Base-by-base conservation (phyloP, 495 filamentous ascomycete species). In the Podospora bellae-mahoneyi region DNA sequence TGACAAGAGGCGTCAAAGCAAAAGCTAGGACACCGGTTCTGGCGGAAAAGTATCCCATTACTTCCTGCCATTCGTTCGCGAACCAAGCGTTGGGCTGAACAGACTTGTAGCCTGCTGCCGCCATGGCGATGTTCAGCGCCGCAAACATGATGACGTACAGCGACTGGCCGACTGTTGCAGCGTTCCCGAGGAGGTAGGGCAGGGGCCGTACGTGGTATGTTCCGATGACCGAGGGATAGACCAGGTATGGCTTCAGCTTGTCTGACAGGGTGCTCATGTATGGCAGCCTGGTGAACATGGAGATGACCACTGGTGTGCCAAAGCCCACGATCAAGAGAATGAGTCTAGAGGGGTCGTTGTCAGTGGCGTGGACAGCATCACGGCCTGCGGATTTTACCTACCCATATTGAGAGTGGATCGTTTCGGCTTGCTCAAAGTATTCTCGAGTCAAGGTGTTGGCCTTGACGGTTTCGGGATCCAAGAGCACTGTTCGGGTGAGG, bases 101-200 rank as follows among this genome's bases (percentile, higher is more conserved):
- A 57, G 58, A 39, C 9, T 53, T 55, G 48, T 78, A 79, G 39
- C 68, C 67, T 23, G 75, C 71, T 1, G 75, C 68, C 30, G 62
- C 70, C 16, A 83, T 66, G 16, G 78, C 70, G 54, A 81, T 53
- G 55, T 82, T 82, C 56, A 83, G 68, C 16, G 72, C 66, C 18
- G 78, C 65, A 27, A 82, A 73, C 27, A 73, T 75, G 55, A 66
- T 60, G 44, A 83, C 77, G 60, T 77, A 75, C 9, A 81, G 62
- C 5, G 70, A 71, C 64, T 82, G 81, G 59, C 78, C 79, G 4
- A 74, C 67, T 0, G 79, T 82, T 7, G 81, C 81, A 13, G 76
- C 68, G 59, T 78, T 73, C 9, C 73, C 79, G 44, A 82, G 67
- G 16, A 71, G 66, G n/a, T 56, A 65, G 0, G 74, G 68, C 39